Evolutionary conservation across 1,284 basidiomycete species (phyloP).

Genomic region (Moesziomyces antarcticus): DNA sequence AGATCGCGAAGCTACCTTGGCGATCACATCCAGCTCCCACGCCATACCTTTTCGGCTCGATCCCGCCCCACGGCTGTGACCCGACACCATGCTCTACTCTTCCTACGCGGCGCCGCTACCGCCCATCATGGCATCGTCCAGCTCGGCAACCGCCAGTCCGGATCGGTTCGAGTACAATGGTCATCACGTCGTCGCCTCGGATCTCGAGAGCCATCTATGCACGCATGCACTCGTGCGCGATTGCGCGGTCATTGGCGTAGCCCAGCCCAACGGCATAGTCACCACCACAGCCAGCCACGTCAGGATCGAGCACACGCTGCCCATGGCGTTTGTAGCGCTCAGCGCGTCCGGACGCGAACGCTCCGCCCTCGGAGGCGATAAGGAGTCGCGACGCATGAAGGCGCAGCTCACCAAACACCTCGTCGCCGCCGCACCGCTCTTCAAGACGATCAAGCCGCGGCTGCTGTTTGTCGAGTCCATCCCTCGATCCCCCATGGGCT

Average conservation of each 20-base stretch:
- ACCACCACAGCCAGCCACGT: slow-evolving; percentile 5
- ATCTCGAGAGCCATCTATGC: slow-evolving; percentile 22
- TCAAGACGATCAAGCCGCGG: slow-evolving; percentile 44
- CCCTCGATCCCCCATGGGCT: slow-evolving; percentile 12
- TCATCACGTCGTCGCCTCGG: slow-evolving; percentile 11
- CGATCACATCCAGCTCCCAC: no score
- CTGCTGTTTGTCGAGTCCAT: slow-evolving; percentile 42
- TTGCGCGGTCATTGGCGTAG: slow-evolving; percentile 35
- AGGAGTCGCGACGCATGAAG: slow-evolving; percentile 43
- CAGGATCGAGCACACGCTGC: slow-evolving; percentile 2
- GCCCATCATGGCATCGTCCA: slow-evolving; percentile 1
- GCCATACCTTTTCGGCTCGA: no score
- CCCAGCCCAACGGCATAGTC: slow-evolving; percentile 18
- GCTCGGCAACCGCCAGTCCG: slow-evolving; percentile 1
- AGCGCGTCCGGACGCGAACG: slow-evolving; percentile 29
- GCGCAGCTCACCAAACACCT: slow-evolving; percentile 35
- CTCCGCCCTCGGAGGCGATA: slow-evolving; percentile 40
- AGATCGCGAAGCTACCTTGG: no score
- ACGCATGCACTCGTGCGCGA: slow-evolving; percentile 36
- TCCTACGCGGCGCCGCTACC: slow-evolving; percentile 8
- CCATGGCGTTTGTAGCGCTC: slow-evolving; percentile 35
- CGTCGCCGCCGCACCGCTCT: slow-evolving; percentile 26
- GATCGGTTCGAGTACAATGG: slow-evolving; percentile 34
- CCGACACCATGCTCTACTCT: slow-evolving; percentile 21
- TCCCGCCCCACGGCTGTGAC: not conserved